Base-by-base conservation (phyloP, 176 grass and related monocot genomes). In the Zizania latifolia region DNA sequence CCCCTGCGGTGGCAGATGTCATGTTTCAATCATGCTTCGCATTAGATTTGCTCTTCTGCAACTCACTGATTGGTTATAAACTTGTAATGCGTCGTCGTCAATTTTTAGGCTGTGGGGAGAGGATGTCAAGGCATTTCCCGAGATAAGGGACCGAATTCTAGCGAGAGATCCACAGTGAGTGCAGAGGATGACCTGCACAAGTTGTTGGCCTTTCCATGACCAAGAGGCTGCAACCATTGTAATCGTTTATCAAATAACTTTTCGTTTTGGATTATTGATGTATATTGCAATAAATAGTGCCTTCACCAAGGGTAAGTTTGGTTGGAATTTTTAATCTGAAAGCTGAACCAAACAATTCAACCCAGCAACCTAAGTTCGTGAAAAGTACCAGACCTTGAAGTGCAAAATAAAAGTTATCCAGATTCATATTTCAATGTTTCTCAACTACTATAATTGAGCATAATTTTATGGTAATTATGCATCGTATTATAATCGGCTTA, bases 41-140 rank as follows among this genome's bases (percentile, higher is more conserved):
- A 17, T 19, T 30, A 19, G 24, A 30, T 50, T 28, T 22, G 4
- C 28, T 30, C 23, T 32, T 66, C 6, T 43, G 17, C 19, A 4
- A 2, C 1, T 22, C 9, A 4, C 0, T 51, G 1, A 2, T 1
- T 80, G 24, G 13, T 40, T 75, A 10, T 39, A n/a, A n/a, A n/a
- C n/a, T n/a, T n/a, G n/a, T 68, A 4, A 10, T 60, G 11, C 8
- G 19, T 8, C 40, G 11, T 0, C 3, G 12, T 31, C 7, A 26
- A 16, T 48, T 76, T 81, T 78, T 79, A 93, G 93, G 93, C 74
- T 93, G 63, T 97, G 90, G 93, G 93, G 90, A 64, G 56, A 44
- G 14, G 93, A 93, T 85, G 85, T 90, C 72, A 97, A 86, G 81
- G 37, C 74, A 56, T 93, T 97, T 68, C 67, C 61, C 12, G 88